A percentile compares a stretch with the other conserved stretches of the same genome.
phyloP scores from a whole-genome alignment of 2,329 filamentous ascomycete genomes.

The Bipolaris zeicola region DNA sequence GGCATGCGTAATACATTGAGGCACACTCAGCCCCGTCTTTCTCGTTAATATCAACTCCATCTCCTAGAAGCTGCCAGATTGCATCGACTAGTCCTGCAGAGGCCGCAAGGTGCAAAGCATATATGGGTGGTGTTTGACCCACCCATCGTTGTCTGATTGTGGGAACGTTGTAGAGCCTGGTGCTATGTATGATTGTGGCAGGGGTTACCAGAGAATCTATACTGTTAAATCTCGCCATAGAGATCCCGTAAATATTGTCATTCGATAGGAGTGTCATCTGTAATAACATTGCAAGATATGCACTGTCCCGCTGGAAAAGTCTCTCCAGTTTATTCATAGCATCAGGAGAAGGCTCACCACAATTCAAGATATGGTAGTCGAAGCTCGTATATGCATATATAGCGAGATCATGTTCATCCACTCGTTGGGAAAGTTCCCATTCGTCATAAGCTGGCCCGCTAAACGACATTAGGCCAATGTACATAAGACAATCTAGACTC shows the following conservation, averaged over 20 bases:
- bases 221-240: constrained; percentile 3
- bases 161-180: constrained; percentile 19
- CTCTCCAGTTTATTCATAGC: constrained; percentile 8
- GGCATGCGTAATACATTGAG: constrained; percentile 11
- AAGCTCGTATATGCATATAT: constrained; percentile 18
- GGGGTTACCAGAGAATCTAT: constrained; percentile 18
- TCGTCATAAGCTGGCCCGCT: neutral
- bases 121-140: constrained; percentile 12
- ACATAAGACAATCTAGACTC: constrained; percentile 15
- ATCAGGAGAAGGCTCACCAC: neutral
- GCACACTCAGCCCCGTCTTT: constrained; percentile 7
- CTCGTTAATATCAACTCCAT: constrained; percentile 14
- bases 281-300: constrained; percentile 20
- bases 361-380: constrained; percentile 18
- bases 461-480: constrained; percentile 14
- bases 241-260: neutral
- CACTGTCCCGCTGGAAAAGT: constrained; percentile 9
- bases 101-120: constrained; percentile 24
- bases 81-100: constrained; percentile 15
- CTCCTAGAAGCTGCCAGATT: constrained; percentile 15
- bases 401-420: neutral
- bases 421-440: no score
- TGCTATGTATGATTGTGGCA: constrained; percentile 22
- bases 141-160: constrained; percentile 13
- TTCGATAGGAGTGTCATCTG: constrained; percentile 16